Evolutionary conservation across 139 green algal genomes (phyloP), one percentile per base, ranked within the genome.

Genomic region (Edaphochlamys debaryana): DNA sequence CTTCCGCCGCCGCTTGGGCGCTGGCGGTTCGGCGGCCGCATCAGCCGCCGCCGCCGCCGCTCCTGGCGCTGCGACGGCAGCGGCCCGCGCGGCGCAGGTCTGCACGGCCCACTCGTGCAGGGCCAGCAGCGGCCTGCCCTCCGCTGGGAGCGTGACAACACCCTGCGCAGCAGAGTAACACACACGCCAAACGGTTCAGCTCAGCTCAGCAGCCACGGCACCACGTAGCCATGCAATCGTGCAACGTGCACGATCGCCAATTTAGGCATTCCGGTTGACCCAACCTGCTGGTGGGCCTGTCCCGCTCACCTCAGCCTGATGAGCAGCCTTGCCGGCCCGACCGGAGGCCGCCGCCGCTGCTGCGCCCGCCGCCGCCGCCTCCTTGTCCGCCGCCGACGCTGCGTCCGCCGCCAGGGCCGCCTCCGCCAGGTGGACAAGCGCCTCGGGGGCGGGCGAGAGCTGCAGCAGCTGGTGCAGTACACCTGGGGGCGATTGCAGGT

Each of bases 401-500:
- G 27, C 19, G 22, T 19, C 25, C 40, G 72, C 34, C 25, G 11
- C n/a, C 32, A 82, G 23, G n/a, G 42, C 76, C 32, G 27, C 34
- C 76, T 82, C 76, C 48, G 76, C 36, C 1, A 77, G 23, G 34
- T 76, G 78, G 2, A 69, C 22, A 48, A 84, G 50, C 27, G 58
- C 50, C 48, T 3, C 36, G 0, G 78, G 66, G 48, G 67, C 48
- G 29, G 68, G 11, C 19, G 42, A 36, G 50, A 62, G 78, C 50
- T 84, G 78, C 11, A 48, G n/a, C 66, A 84, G 37, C 11, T 54
- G 52, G 13, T 69, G 36, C 37, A 84, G 48, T 29, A 58, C 64
- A 17, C 77, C 77, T 83, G 77, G 56, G 15, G n/a, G 37, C 69
- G 69, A 41, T n/a, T n/a, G n/a, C n/a, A n/a, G n/a, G n/a, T n/a